Evolutionary conservation across 805 yeast species (phyloP).

Genomic region (Teunomyces stri): DNA sequence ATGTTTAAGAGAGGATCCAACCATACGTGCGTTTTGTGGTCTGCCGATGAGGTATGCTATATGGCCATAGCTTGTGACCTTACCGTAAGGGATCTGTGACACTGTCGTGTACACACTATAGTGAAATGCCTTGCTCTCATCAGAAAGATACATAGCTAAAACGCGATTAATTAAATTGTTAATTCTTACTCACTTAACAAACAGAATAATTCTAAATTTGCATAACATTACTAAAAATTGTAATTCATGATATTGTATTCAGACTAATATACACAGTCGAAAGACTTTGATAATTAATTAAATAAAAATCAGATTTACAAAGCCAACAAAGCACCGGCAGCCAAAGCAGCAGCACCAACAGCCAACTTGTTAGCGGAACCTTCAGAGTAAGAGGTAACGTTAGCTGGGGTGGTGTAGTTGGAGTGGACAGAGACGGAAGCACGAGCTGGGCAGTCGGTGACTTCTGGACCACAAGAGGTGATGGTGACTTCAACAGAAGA

Average conservation of each 20-base stretch:
- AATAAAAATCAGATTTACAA: conserved; percentile 10
- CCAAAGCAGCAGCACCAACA: conserved; percentile 48
- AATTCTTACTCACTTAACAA: neutral
- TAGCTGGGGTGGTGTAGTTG: conserved; percentile 27
- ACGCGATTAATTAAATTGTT: neutral
- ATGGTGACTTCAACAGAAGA: conserved; percentile 45
- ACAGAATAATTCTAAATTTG: neutral
- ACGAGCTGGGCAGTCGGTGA: conserved; percentile 49
- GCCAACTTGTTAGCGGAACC: conserved; percentile 36
- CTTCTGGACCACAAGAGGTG: conserved; percentile 44
- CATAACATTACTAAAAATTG: neutral
- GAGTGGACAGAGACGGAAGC: conserved; percentile 16
- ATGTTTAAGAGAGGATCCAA: conserved; percentile 67
- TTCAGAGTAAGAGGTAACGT: conserved; percentile 32
- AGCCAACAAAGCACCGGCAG: conserved; percentile 46
- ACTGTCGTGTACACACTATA: conserved; percentile 57
- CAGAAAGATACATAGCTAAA: conserved; percentile 19
- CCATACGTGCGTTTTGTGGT: conserved; percentile 71
- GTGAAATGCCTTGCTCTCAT: conserved; percentile 57
- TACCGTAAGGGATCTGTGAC: conserved; percentile 56
- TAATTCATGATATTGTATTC: conserved; percentile 2
- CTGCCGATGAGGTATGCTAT: conserved; percentile 60
- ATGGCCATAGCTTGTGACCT: conserved; percentile 73
- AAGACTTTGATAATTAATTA: neutral
- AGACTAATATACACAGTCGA: conserved; percentile 7